Percentiles rank a stretch among this genome's conserved stretches.
phyloP scores from a whole-genome alignment of 2,329 filamentous ascomycete genomes.

The Venturia nashicola region DNA sequence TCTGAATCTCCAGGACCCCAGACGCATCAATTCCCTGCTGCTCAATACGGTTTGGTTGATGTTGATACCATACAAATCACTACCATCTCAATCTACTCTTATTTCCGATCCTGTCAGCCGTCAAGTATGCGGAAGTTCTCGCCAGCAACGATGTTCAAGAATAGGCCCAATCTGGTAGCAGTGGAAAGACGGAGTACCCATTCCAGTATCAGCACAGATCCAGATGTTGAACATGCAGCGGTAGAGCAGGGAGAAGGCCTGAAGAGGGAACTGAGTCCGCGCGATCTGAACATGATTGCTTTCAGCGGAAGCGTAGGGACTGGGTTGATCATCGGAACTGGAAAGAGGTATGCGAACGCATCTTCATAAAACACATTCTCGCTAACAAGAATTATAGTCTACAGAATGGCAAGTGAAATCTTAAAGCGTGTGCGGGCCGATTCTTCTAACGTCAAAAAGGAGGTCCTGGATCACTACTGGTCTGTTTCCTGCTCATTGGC shows the following conservation, averaged over 20 bases:
- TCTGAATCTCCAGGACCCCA: no score
- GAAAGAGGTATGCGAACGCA: neutral
- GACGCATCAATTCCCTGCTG: neutral
- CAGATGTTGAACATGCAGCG: neutral
- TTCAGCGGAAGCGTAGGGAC: slow-evolving; percentile 11
- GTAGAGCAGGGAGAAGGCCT: neutral
- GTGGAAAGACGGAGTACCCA: neutral
- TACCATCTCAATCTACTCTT: neutral
- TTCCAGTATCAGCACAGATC: neutral
- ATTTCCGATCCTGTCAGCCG: no score
- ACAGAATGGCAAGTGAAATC: neutral
- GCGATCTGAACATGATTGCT: slow-evolving; percentile 9
- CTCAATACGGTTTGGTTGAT: neutral
- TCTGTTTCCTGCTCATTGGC: neutral
- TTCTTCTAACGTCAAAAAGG: neutral
- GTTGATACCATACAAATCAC: neutral
- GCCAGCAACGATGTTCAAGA: neutral
- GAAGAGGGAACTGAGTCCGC: neutral
- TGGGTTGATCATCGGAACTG: slow-evolving; percentile 11
- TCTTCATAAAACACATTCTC: neutral
- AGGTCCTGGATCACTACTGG: neutral
- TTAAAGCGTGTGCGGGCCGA: neutral
- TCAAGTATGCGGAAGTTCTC: neutral
- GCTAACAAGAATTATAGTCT: neutral
- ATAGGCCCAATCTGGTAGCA: neutral